Evolutionary conservation across 805 yeast genomes (phyloP).

Genomic region (Candida hispaniensis): DNA sequence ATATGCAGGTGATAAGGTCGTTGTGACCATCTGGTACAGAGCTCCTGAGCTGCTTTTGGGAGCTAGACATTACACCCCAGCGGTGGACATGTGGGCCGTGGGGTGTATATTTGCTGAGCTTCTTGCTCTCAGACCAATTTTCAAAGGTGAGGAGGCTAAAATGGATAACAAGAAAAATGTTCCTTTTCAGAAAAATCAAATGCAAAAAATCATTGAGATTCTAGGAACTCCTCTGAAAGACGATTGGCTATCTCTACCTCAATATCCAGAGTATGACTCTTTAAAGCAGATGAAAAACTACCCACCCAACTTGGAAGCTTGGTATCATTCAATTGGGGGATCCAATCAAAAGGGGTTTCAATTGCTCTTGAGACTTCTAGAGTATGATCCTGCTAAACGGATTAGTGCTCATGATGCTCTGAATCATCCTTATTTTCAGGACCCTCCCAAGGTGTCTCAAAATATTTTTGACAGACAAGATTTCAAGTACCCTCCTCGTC

Average conservation of each 20-base stretch:
- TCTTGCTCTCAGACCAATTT: conserved; percentile 78
- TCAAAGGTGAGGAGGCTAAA: conserved; percentile 96
- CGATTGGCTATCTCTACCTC: conserved; percentile 68
- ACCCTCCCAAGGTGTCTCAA: conserved; percentile 51
- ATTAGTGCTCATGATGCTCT: conserved; percentile 70
- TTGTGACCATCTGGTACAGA: conserved; percentile 93
- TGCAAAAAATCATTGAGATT: conserved; percentile 84
- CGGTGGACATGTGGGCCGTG: conserved; percentile 90
- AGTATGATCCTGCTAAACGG: conserved; percentile 73
- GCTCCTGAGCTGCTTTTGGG: conserved; percentile 90
- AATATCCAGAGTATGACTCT: conserved; percentile 74
- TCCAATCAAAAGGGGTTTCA: conserved; percentile 57
- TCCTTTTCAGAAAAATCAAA: conserved; percentile 89
- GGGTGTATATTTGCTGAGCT: conserved; percentile 93
- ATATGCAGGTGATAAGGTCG: conserved; percentile 89
- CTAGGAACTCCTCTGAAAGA: conserved; percentile 73
- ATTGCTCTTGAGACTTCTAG: conserved; percentile 52
- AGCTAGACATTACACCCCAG: conserved; percentile 84
- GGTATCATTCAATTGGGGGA: conserved; percentile 83
- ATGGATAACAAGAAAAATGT: conserved; percentile 77
- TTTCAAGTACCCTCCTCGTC: conserved; percentile 70
- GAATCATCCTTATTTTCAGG: conserved; percentile 68
- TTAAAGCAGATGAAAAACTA: conserved; percentile 49
- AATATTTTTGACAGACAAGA: conserved; percentile 73
- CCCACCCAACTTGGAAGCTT: conserved; percentile 60